phyloP scores from a whole-genome alignment of 176 grass and related monocot genomes.

The Hsuehochloa calcarea region DNA sequence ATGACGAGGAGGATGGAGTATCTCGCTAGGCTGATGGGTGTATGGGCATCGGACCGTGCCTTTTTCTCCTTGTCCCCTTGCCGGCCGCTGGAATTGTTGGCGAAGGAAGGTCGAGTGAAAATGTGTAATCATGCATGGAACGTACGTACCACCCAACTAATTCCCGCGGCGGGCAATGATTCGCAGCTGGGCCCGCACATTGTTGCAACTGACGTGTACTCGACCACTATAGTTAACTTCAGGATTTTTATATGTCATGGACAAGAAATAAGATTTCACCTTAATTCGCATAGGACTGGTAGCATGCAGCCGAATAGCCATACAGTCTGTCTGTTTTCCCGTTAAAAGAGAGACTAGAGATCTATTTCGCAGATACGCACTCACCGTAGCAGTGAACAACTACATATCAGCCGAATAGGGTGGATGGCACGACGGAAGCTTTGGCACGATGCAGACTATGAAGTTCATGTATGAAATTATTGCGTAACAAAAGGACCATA shows the following conservation, averaged over 20 bases:
- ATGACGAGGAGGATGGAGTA: neutral
- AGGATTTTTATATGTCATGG: neutral
- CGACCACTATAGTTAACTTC: neutral
- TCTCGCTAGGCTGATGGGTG: neutral
- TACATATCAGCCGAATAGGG: no score
- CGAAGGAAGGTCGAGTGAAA: neutral
- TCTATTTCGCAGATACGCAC: no score
- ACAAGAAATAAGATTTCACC: neutral
- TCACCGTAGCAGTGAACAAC: no score
- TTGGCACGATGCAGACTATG: no score
- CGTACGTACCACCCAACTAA: slow-evolving; percentile 12
- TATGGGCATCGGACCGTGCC: neutral
- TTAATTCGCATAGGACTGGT: no score
- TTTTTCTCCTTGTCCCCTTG: neutral
- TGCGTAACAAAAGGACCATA: no score
- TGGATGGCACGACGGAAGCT: no score
- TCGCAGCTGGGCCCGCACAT: neutral
- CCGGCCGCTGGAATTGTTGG: slow-evolving; percentile 18
- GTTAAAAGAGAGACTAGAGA: no score
- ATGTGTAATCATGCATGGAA: neutral
- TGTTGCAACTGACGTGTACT: neutral
- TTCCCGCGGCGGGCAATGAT: neutral
- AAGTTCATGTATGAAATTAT: no score
- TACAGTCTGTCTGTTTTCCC: no score
- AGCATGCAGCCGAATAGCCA: no score